Conservation (phyloP, 768 basidiomycete genomes). For the Panaeolus cyanescens region DNA sequence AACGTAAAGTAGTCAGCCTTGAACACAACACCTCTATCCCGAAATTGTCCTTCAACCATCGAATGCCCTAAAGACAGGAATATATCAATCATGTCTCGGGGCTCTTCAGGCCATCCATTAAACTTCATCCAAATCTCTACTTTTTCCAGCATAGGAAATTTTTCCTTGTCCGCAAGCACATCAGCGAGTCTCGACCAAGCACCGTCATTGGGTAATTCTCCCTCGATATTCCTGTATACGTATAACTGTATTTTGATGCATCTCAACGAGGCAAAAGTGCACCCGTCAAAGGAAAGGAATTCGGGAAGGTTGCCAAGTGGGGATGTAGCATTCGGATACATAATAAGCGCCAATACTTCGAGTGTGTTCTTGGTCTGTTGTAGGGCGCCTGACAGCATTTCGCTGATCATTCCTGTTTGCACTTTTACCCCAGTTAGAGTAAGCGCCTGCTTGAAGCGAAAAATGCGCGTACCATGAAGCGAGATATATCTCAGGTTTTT, state of each 20-base stretch:
- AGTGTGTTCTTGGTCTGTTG: neutral
- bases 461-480: neutral
- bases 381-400: neutral
- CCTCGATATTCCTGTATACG: neutral
- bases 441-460: neutral
- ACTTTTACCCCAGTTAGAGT: neutral
- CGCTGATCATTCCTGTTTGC: neutral
- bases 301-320: neutral
- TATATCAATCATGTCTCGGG: neutral
- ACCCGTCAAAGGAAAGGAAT: neutral
- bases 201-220: neutral
- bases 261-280: neutral
- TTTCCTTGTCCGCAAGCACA: neutral
- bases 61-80: neutral
- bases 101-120: neutral
- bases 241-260: neutral
- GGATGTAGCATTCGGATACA: neutral
- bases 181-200: neutral
- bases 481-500: neutral
- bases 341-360: neutral
- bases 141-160: neutral
- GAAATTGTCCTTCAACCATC: neutral
- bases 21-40: neutral
- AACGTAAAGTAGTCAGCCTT: neutral
- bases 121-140: neutral